A percentile compares a stretch with the other conserved stretches of the same genome.
Conservation (phyloP, 768 basidiomycete species). For the Leucocoprinus leucothites region DNA sequence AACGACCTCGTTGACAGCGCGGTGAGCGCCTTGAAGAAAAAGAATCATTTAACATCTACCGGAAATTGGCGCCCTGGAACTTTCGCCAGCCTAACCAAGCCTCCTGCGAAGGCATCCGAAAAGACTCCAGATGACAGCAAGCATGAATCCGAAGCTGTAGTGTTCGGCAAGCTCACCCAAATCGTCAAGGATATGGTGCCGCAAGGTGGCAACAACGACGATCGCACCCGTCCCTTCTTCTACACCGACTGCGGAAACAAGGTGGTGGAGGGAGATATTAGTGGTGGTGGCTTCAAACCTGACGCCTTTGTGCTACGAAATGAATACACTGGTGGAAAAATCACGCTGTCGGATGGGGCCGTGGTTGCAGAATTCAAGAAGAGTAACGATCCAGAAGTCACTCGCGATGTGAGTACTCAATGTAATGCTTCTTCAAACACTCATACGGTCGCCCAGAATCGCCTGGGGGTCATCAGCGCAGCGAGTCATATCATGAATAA, state of each 20-base stretch:
- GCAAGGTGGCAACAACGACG: background rate
- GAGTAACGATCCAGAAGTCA: no score
- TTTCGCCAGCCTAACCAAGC: no score
- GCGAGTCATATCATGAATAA: slow-evolving; percentile 3
- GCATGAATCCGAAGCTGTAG: background rate
- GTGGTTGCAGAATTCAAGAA: slow-evolving; percentile 1
- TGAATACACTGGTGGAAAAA: background rate
- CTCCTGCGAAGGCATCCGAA: background rate
- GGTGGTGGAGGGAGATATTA: background rate
- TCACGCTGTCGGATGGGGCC: background rate
- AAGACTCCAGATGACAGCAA: background rate
- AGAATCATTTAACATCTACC: background rate
- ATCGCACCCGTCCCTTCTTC: background rate
- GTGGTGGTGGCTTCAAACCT: background rate
- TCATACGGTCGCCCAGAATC: background rate
- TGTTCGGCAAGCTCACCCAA: background rate
- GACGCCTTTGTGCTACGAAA: background rate
- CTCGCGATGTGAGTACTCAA: background rate
- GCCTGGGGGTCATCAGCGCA: background rate
- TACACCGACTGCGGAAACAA: background rate
- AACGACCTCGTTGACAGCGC: background rate
- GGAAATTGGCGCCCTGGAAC: no score
- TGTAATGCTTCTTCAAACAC: background rate
- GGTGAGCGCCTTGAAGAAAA: background rate
- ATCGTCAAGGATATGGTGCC: background rate